Evolutionary conservation across 495 filamentous ascomycete species (phyloP), one percentile per base, ranked within the genome.

Genomic region (Aspergillus leporis): DNA sequence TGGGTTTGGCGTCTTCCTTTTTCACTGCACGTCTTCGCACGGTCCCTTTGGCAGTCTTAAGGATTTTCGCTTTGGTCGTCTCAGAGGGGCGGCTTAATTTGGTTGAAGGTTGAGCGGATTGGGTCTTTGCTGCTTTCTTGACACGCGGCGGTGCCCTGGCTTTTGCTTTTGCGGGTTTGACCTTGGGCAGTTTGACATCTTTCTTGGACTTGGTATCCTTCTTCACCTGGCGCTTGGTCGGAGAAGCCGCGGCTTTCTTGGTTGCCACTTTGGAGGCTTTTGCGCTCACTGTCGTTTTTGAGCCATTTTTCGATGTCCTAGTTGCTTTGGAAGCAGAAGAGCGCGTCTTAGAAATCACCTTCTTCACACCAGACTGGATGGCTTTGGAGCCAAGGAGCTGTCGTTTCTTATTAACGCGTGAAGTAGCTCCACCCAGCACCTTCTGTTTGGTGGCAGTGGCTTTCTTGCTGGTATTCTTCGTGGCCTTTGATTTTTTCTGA

Each of bases 351-450:
- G 66, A 62, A 31, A 76, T 63, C 13, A 59, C 75, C 60, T 74
- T 80, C 58, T 72, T 74, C 43, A 76, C 61, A 5, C 70, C 66
- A 10, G 72, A 65, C 55, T 74, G 76, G 60, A 77, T 64, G 4
- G 74, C 69, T 38, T 70, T 72, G 2, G 71, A 28, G 4, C 49
- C 67, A 8, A 70, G 48, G n/a, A 70, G 50, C 63, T 73, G 76
- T 53, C 73, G 70, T 55, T 71, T 76, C 55, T 78, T 80, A 51
- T 66, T 70, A 25, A 61, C 45, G 4, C 55, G 59, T 3, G 70
- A 62, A 13, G 65, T 53, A 8, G 64, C 56, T 58, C 65, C 58
- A 38, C 68, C 51, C 38, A 66, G 48, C 10, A 66, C 64, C 38
- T 66, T 62, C 10, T 72, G 67, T 64, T 79, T 76, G 22, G 67